Evolutionary conservation across 1,284 basidiomycete genomes (phyloP).

Genomic region (Heterobasidion occidentale): DNA sequence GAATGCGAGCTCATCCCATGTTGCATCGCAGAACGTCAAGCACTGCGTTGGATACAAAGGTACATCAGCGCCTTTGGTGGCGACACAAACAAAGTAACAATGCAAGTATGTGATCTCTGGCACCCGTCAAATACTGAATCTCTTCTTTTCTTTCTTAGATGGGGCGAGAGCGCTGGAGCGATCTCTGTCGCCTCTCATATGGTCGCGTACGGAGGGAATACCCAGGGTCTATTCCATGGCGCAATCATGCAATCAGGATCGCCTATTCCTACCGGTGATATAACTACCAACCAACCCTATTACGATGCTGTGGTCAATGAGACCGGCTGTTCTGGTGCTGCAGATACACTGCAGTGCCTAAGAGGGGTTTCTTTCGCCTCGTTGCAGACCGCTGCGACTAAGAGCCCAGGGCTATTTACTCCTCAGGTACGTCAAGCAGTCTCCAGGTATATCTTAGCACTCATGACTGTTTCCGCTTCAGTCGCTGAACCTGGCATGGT

Average conservation of each 20-base stretch:
- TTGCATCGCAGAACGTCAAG: slow-evolving; percentile 11
- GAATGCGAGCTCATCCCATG: too few relatives aligned
- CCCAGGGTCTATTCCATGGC: neutral
- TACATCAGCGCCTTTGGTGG: neutral
- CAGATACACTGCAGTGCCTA: slow-evolving; percentile 31
- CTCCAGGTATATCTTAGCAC: too few relatives aligned
- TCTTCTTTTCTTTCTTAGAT: neutral
- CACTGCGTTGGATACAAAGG: slow-evolving; percentile 4
- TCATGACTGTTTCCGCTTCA: neutral
- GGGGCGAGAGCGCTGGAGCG: neutral
- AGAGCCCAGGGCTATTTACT: slow-evolving; percentile 10
- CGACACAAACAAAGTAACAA: neutral
- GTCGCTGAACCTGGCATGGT: slow-evolving; percentile 13
- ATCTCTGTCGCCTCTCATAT: neutral
- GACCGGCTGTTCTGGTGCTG: slow-evolving; percentile 21
- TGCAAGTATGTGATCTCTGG: neutral
- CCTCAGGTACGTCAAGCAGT: neutral
- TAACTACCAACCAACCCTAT: slow-evolving; percentile 17
- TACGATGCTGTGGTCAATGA: slow-evolving; percentile 23
- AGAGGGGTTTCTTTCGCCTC: slow-evolving; percentile 23
- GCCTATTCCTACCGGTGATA: slow-evolving; percentile 19
- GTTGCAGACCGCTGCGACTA: slow-evolving; percentile 21
- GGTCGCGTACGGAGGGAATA: neutral
- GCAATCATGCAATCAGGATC: slow-evolving; percentile 20
- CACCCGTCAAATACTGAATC: neutral